These are phyloP conservation scores for Exophiala sideris DNA, from an alignment of 2,329 filamentous ascomycete species.

Conservation along the genomic window DNA sequence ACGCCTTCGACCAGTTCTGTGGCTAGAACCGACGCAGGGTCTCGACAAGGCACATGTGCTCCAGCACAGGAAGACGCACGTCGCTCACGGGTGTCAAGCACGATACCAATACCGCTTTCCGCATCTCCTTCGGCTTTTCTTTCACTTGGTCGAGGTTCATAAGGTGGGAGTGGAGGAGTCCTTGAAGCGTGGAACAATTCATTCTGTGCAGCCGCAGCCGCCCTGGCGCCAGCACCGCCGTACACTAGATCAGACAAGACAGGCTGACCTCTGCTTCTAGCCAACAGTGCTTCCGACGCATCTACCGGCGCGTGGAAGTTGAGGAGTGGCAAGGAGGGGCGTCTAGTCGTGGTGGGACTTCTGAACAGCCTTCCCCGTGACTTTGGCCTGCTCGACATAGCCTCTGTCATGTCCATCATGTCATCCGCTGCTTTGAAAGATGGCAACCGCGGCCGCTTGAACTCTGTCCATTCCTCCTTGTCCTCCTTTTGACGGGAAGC, in stretches of 20 bases:
- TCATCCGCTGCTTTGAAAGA: slow-evolving; percentile 12
- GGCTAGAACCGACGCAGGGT: slow-evolving; percentile 55
- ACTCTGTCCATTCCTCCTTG: slow-evolving; percentile 20
- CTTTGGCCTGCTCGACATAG: slow-evolving; percentile 19
- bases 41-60: slow-evolving; percentile 41
- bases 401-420: slow-evolving; percentile 25
- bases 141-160: slow-evolving; percentile 27
- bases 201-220: slow-evolving; percentile 50
- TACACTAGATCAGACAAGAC: slow-evolving; percentile 39
- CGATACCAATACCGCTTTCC: slow-evolving; percentile 50
- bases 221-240: slow-evolving; percentile 45
- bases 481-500: slow-evolving; percentile 22
- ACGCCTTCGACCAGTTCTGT: slow-evolving; percentile 58
- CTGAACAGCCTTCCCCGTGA: slow-evolving; percentile 16
- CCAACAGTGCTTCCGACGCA: slow-evolving; percentile 11
- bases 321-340: slow-evolving; percentile 27
- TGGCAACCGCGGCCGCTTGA: slow-evolving; percentile 10
- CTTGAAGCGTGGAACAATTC: slow-evolving; percentile 31
- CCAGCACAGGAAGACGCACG: slow-evolving; percentile 36
- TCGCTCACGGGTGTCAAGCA: slow-evolving; percentile 35
- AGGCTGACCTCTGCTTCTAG: slow-evolving; percentile 35
- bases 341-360: slow-evolving; percentile 15
- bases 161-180: slow-evolving; percentile 29
- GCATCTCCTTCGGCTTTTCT: slow-evolving; percentile 40
- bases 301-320: slow-evolving; percentile 17